A percentile compares a stretch with the other conserved stretches of the same genome.
Evolutionary conservation across 1,139 yeast species (phyloP).

Genomic region (Saccharomyces pastorianus): DNA sequence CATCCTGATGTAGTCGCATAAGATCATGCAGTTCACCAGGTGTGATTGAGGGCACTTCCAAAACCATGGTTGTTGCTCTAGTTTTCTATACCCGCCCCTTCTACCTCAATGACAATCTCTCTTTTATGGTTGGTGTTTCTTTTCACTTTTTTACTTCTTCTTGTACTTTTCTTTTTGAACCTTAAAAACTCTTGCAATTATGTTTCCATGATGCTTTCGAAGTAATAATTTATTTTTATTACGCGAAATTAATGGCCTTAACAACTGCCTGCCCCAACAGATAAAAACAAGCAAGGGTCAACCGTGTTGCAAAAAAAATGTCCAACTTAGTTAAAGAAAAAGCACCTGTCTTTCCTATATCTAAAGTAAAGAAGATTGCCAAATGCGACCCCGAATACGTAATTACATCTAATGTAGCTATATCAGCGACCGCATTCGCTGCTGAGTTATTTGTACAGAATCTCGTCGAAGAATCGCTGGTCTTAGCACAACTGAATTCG

Average conservation of each 20-base stretch:
- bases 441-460: conserved; percentile 79
- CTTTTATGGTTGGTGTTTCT: conserved; percentile 4
- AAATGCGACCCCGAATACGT: conserved; percentile 79
- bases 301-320: conserved; percentile 5
- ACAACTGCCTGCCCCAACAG: background rate
- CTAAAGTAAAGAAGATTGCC: conserved; percentile 75
- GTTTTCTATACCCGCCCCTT: background rate
- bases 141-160: background rate
- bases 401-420: conserved; percentile 70
- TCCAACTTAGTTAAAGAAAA: conserved; percentile 6
- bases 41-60: conserved; percentile 9
- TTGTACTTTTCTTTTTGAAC: background rate
- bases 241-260: background rate
- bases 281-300: background rate
- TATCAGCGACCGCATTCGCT: conserved; percentile 77
- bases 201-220: background rate
- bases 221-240: background rate
- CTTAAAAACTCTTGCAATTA: background rate
- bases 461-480: conserved; percentile 70
- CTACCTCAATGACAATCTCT: conserved; percentile 3
- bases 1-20: background rate
- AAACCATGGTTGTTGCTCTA: background rate
- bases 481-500: conserved; percentile 28
- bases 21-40: background rate
- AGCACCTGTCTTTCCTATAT: conserved; percentile 48